Evolutionary conservation across 108 stramenopile species (phyloP), one percentile per base, ranked within the genome.

Genomic region (Mayamaea pseudoterrestris): DNA sequence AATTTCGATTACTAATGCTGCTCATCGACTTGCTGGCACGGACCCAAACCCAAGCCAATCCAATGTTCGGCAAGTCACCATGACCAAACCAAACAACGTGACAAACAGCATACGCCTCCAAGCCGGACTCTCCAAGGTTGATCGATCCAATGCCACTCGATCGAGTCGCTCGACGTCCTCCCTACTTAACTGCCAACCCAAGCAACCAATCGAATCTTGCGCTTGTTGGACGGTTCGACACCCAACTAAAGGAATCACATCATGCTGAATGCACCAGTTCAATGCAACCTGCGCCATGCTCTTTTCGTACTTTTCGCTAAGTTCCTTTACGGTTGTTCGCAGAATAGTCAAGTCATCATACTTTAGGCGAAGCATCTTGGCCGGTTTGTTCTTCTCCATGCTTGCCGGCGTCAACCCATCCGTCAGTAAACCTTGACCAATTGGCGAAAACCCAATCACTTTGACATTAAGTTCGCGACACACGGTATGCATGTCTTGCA

Each of bases 201-300:
- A 49, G 11, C 63, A 56, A 22, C 58, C 61, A 23, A 75, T 23
- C 5, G 71, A 67, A 44, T 86, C 84, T 13, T 36, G n/a, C 0
- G 72, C 77, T 44, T 81, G 79, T 21, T 47, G 12, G n/a, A 60
- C 40, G 17, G 52, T 57, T 20, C 79, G 62, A 41, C 77, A 78
- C 35, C 84, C 84, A 5, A 78, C 72, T 25, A 86, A 51, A 11
- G 84, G 84, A 9, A 87, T 60, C 0, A 67, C 67, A 1, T 57
- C 53, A 13, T 87, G 62, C 14, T 65, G 59, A 39, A 72, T 55
- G 21, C 73, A 68, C 84, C 84, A 87, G 34, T 79, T 82, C 40
- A 87, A 40, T 5, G 80, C 77, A 2, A 87, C 76, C 50, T 82
- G 84, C 9, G 80, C 84, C 77, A 82, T 79, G 41, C 69, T 55